Evolutionary conservation across 2,329 filamentous ascomycete species (phyloP).

Genomic region (Triangularia verruculosa): DNA sequence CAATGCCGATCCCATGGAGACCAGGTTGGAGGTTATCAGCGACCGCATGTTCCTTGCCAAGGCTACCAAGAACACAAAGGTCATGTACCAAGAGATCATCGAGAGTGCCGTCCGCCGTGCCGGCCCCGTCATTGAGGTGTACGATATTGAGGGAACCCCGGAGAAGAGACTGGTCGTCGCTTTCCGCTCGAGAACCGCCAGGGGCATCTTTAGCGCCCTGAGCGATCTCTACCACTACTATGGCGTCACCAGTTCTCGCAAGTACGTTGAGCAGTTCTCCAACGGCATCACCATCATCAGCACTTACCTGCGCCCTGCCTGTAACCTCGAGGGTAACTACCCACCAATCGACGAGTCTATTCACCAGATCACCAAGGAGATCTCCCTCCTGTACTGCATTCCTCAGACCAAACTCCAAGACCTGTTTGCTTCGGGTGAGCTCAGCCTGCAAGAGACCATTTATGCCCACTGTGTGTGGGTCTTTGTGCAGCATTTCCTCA

Average conservation of each 20-base stretch:
- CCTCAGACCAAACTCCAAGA: constrained; percentile 94
- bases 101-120: constrained; percentile 78
- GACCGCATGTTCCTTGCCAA: constrained; percentile 95
- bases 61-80: constrained; percentile 91
- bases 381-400: constrained; percentile 94
- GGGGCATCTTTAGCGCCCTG: constrained; percentile 90
- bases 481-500: constrained; percentile 96
- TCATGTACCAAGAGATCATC: constrained; percentile 93
- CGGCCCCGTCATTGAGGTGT: constrained; percentile 95
- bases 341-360: constrained; percentile 92
- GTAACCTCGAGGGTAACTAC: constrained; percentile 53
- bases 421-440: constrained; percentile 78
- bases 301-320: constrained; percentile 78
- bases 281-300: constrained; percentile 98
- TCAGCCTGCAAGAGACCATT: constrained; percentile 94
- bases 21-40: constrained; percentile 83
- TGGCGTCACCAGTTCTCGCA: constrained; percentile 89
- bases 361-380: constrained; percentile 98
- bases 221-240: constrained; percentile 99
- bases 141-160: constrained; percentile 84
- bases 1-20: constrained; percentile 73
- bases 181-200: constrained; percentile 88
- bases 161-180: constrained; percentile 95
- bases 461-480: constrained; percentile 98
- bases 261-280: constrained; percentile 98